phyloP scores from a whole-genome alignment of 257 asterid species.

The Plantago major region DNA sequence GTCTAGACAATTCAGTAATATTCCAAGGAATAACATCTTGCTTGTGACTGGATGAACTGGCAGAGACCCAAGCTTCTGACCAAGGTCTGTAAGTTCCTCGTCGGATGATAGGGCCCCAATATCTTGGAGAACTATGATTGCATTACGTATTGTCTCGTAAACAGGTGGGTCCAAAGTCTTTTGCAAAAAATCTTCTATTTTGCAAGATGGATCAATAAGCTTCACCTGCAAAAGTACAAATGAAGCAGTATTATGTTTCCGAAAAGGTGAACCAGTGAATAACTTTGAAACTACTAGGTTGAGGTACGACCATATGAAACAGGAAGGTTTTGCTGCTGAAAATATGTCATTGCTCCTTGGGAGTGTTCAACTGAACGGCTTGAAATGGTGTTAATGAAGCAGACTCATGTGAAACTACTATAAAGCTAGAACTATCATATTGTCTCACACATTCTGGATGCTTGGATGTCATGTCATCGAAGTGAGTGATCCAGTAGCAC shows the following conservation, averaged over 20 bases:
- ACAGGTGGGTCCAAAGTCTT: slow-evolving; percentile 90
- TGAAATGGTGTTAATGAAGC: too few species aligned
- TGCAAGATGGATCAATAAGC: slow-evolving; percentile 75
- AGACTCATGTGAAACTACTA: too few species aligned
- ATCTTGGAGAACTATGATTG: slow-evolving; percentile 70
- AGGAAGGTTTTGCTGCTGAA: too few species aligned
- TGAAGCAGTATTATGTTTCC: neutral
- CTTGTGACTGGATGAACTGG: slow-evolving; percentile 92
- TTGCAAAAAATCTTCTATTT: slow-evolving; percentile 72
- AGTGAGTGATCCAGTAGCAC: too few species aligned
- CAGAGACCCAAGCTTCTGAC: slow-evolving; percentile 73
- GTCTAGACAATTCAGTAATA: slow-evolving; percentile 80
- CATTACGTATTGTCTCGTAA: slow-evolving; percentile 74
- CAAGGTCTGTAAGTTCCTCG: slow-evolving; percentile 85
- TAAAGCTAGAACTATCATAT: too few species aligned
- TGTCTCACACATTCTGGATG: too few species aligned
- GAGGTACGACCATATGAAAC: too few species aligned
- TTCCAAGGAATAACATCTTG: slow-evolving; percentile 86
- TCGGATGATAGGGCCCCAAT: slow-evolving; percentile 75
- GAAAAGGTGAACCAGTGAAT: neutral
- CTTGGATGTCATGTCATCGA: too few species aligned
- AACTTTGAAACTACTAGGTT: too few species aligned
- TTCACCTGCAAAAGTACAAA: slow-evolving; percentile 53
- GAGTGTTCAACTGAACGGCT: too few species aligned
- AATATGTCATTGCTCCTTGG: too few species aligned